Conservation (phyloP, 2,329 filamentous ascomycete species). For the Fusarium udum region DNA sequence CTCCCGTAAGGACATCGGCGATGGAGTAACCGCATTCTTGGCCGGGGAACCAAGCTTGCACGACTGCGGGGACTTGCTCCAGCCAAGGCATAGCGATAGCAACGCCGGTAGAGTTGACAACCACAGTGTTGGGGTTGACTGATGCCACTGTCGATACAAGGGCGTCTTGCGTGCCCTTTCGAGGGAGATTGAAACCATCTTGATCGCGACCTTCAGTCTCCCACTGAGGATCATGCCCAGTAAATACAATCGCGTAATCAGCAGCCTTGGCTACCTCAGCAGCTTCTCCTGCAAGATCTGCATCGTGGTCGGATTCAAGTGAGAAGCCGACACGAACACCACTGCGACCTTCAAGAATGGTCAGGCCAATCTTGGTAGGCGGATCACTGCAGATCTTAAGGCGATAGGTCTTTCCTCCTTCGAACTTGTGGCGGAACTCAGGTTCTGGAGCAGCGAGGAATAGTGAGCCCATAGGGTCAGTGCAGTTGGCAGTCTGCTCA, state of each 20-base stretch:
- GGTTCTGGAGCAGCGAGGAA: constrained; percentile 42
- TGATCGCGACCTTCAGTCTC: constrained; percentile 70
- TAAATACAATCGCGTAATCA: constrained; percentile 65
- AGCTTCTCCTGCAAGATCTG: constrained; percentile 56
- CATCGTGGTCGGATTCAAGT: constrained; percentile 45
- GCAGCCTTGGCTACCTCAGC: constrained; percentile 64
- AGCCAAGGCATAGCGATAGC: constrained; percentile 67
- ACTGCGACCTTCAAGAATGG: constrained; percentile 43
- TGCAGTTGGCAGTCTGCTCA: constrained; percentile 41
- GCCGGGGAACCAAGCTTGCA: constrained; percentile 75
- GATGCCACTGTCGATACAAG: constrained; percentile 65
- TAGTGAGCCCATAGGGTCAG: constrained; percentile 45
- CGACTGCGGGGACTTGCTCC: constrained; percentile 62
- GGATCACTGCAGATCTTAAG: constrained; percentile 43
- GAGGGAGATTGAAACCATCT: constrained; percentile 74
- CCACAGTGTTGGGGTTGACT: constrained; percentile 66
- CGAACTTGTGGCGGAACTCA: constrained; percentile 39
- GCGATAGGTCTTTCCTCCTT: constrained; percentile 40
- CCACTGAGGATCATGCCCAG: constrained; percentile 64
- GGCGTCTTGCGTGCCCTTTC: constrained; percentile 58
- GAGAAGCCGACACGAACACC: constrained; percentile 45
- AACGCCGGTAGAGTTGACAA: constrained; percentile 72
- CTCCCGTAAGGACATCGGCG: constrained; percentile 71
- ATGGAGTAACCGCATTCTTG: constrained; percentile 75
- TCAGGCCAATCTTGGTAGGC: constrained; percentile 42